A percentile compares a stretch with the other conserved stretches of the same genome.
Conservation (phyloP, 140 eudicot genomes). For the Bidens hawaiensis region DNA sequence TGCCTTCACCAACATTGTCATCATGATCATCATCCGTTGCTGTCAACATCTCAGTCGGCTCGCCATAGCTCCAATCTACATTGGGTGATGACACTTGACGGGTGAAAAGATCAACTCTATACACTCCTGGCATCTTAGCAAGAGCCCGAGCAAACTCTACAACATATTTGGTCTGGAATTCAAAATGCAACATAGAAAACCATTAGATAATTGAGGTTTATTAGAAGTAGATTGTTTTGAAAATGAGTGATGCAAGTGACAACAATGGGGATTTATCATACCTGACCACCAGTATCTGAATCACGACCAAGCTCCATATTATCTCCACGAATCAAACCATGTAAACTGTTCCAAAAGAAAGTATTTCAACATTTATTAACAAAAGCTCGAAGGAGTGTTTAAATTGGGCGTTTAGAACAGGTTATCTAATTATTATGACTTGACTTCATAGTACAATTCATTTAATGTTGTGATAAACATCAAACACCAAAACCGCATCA, state of each 20-base stretch:
- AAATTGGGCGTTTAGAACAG: no score
- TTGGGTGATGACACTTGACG: conserved; percentile 80
- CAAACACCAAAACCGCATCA: no score
- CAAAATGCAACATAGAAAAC: no score
- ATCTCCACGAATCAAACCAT: conserved; percentile 95
- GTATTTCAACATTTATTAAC: no score
- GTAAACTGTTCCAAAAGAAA: conserved; percentile 59
- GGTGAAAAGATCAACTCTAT: conserved; percentile 87
- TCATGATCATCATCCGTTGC: conserved; percentile 59
- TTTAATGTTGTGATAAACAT: no score
- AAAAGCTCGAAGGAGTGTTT: no score
- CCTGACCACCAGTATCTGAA: conserved; percentile 97
- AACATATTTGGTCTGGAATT: conserved; percentile 83
- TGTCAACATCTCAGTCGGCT: conserved; percentile 88
- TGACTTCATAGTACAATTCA: no score
- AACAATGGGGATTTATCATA: no score
- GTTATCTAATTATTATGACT: no score
- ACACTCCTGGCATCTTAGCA: conserved; percentile 77
- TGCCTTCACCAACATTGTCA: conserved; percentile 75
- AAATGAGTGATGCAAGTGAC: no score
- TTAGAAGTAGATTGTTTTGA: no score
- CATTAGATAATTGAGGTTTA: no score
- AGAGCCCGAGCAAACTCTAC: conserved; percentile 96
- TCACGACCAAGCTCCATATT: conserved; percentile 98
- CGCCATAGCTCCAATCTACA: conserved; percentile 94